phyloP scores from a whole-genome alignment of 2,329 filamentous ascomycete species.

The Pseudogymnoascus sp. region DNA sequence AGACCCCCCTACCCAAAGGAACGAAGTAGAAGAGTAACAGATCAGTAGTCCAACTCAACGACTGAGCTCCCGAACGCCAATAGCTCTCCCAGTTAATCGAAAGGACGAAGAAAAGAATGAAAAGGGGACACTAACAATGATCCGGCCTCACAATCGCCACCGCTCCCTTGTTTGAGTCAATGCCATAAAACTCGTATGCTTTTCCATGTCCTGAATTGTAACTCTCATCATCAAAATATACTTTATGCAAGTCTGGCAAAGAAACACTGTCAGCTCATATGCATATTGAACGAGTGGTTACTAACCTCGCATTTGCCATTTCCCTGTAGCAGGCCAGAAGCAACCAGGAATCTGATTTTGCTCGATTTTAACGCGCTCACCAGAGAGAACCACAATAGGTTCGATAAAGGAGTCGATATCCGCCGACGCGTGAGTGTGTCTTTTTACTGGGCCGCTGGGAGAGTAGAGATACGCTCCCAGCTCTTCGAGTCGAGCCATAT shows the following conservation, averaged over 20 bases:
- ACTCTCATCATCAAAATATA: constrained; percentile 47
- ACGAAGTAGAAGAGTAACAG: too few relatives aligned
- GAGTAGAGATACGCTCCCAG: constrained; percentile 34
- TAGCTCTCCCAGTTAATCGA: not conserved
- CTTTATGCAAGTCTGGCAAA: constrained; percentile 46
- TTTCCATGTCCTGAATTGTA: constrained; percentile 48
- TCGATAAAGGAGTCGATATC: constrained; percentile 51
- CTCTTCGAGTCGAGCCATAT: constrained; percentile 28
- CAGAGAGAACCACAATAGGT: constrained; percentile 43
- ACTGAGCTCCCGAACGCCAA: too few relatives aligned
- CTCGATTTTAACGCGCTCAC: constrained; percentile 39
- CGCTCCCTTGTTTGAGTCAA: constrained; percentile 38
- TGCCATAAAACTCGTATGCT: constrained; percentile 47
- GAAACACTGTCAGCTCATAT: not conserved
- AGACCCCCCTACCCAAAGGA: too few relatives aligned
- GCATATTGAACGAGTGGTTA: not conserved
- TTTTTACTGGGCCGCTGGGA: constrained; percentile 32
- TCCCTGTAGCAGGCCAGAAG: constrained; percentile 49
- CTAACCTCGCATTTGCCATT: constrained; percentile 46
- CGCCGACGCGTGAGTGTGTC: constrained; percentile 34
- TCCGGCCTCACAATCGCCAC: constrained; percentile 51
- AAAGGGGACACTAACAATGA: constrained; percentile 41
- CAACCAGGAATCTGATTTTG: constrained; percentile 44
- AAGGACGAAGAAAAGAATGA: not conserved
- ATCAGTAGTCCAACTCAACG: too few relatives aligned